Evolutionary conservation across 2,329 filamentous ascomycete genomes (phyloP).

Genomic region (Tolypocladium cylindrosporum): DNA sequence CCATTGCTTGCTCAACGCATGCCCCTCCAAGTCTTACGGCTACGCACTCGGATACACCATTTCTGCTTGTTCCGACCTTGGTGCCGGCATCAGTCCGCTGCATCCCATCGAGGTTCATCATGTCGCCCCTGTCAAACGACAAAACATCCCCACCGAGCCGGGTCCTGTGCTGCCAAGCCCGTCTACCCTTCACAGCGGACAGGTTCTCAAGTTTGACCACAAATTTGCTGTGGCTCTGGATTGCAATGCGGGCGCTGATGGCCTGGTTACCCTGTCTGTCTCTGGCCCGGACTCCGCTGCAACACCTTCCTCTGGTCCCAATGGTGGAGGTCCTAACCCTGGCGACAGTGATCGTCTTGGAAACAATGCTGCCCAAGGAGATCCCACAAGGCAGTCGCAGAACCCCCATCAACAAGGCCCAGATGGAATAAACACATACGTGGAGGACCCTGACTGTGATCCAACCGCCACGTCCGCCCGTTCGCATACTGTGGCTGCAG

Average conservation of each 20-base stretch:
- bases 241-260: constrained; percentile 20
- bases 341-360: background rate
- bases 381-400: background rate
- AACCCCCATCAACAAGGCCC: background rate
- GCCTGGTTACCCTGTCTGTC: constrained; percentile 19
- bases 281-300: constrained; percentile 8
- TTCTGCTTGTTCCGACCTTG: constrained; percentile 15
- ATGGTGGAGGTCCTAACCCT: background rate
- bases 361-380: background rate
- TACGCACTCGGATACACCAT: constrained; percentile 16
- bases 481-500: background rate
- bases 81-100: constrained; percentile 16
- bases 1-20: constrained; percentile 18
- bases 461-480: background rate
- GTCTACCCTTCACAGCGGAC: background rate
- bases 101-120: constrained; percentile 19
- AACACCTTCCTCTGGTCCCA: background rate
- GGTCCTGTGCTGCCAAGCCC: constrained; percentile 1
- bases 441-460: background rate
- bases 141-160: constrained; percentile 1
- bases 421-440: background rate
- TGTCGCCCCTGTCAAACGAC: constrained; percentile 4
- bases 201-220: constrained; percentile 9
- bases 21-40: constrained; percentile 16
- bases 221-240: constrained; percentile 15